These are phyloP conservation scores for Lupinus albus DNA, from an alignment of 306 rosid species.

Conservation along the genomic window DNA sequence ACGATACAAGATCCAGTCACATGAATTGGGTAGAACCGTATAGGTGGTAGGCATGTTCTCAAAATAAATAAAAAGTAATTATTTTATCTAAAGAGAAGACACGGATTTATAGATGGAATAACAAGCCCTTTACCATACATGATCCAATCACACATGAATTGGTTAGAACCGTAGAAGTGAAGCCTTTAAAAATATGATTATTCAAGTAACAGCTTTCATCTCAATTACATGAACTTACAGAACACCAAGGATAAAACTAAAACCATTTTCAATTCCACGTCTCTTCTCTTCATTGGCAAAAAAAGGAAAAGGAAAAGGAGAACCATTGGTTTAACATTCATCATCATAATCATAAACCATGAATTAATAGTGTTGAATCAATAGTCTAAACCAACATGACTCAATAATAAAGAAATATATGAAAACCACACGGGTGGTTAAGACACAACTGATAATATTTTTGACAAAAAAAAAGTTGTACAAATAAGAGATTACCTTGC, in stretches of 20 bases:
- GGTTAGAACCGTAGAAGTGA: neutral
- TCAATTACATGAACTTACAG: neutral
- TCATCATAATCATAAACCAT: neutral
- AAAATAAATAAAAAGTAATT: neutral
- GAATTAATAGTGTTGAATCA: neutral
- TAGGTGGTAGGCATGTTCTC: neutral
- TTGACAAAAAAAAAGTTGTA: neutral
- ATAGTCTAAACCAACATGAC: neutral
- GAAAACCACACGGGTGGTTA: too few species aligned
- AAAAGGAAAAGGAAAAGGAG: neutral
- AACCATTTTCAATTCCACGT: neutral
- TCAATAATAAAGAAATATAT: neutral
- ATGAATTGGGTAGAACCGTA: neutral
- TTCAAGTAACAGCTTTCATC: neutral
- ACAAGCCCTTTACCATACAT: neutral
- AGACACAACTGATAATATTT: neutral
- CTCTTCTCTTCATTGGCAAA: neutral
- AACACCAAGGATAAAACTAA: neutral
- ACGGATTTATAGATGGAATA: neutral
- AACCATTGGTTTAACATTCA: constrained; percentile 2
- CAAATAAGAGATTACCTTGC: constrained; percentile 63
- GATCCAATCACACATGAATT: neutral
- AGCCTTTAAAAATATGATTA: constrained; percentile 7
- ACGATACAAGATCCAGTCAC: neutral
- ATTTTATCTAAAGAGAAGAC: neutral